Evolutionary conservation across 2,329 filamentous ascomycete species (phyloP).

Genomic region (Ophiostoma fasciatum): DNA sequence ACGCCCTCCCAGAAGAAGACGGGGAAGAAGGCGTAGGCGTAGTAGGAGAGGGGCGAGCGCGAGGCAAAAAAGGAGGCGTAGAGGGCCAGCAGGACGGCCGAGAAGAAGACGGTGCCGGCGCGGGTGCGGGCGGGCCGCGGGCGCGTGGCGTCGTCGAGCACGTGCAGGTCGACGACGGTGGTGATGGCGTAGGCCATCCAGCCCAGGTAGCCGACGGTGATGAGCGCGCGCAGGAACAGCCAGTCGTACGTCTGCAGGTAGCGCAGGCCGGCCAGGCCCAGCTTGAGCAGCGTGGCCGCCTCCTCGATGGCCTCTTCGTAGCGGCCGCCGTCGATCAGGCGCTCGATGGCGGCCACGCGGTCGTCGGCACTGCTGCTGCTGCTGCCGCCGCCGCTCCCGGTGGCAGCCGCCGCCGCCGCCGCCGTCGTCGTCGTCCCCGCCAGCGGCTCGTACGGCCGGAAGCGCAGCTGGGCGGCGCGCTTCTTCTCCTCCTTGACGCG

Average conservation of each 20-base stretch:
- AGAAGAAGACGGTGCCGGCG: conserved; percentile 50
- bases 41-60: conserved; percentile 70
- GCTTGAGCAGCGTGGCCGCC: conserved; percentile 60
- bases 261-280: conserved; percentile 67
- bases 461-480: conserved; percentile 58
- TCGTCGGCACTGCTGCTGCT: conserved; percentile 34
- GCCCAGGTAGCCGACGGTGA: conserved; percentile 81
- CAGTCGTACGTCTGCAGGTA: conserved; percentile 98
- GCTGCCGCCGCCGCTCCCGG: conserved; percentile 28
- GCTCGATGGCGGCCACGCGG: conserved; percentile 52
- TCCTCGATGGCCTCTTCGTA: conserved; percentile 67
- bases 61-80: conserved; percentile 72
- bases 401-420: no score
- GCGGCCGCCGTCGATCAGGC: conserved; percentile 48
- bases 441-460: conserved; percentile 59
- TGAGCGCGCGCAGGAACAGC: conserved; percentile 80
- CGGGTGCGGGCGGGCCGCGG: conserved; percentile 48
- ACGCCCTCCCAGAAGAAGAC: conserved; percentile 96
- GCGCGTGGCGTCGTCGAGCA: conserved; percentile 55
- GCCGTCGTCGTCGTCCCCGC: no score
- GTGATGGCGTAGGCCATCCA: conserved; percentile 92
- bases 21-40: conserved; percentile 82
- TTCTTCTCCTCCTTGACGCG: conserved; percentile 83
- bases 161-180: conserved; percentile 76
- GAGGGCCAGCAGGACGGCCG: conserved; percentile 57